These are phyloP conservation scores for Mrakia frigida DNA, from an alignment of 768 basidiomycete genomes.

Conservation along the genomic window DNA sequence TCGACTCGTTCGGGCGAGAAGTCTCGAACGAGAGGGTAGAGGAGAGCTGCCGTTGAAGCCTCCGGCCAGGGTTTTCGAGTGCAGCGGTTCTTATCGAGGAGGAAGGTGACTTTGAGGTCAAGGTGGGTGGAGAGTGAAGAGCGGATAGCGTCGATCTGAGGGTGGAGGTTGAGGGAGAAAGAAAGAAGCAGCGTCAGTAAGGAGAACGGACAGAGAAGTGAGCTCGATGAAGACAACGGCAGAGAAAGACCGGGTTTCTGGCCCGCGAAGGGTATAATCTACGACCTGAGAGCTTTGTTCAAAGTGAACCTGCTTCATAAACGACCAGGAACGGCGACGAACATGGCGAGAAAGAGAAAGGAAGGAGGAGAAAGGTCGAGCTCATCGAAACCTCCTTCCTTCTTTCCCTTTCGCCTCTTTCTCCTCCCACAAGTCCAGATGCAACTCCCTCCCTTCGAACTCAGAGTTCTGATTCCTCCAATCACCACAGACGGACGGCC, in stretches of 20 bases:
- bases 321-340: no score
- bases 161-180: slow-evolving; percentile 18
- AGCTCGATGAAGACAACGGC: not conserved
- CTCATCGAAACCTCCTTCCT: no score
- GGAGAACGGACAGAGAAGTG: not conserved
- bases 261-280: no score
- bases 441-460: no score
- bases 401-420: no score
- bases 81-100: slow-evolving; percentile 64
- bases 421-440: no score
- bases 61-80: slow-evolving; percentile 45
- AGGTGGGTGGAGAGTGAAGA: slow-evolving; percentile 57
- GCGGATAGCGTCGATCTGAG: slow-evolving; percentile 66
- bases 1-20: slow-evolving; percentile 64
- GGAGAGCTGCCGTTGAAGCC: slow-evolving; percentile 51
- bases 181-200: slow-evolving; percentile 1
- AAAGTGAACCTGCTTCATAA: no score
- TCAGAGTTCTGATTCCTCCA: no score
- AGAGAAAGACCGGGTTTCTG: not conserved
- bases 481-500: no score
- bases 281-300: no score
- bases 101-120: slow-evolving; percentile 61
- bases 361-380: no score
- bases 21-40: slow-evolving; percentile 66
- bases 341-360: no score